phyloP scores from a whole-genome alignment of 2,329 filamentous ascomycete genomes.

The Talaromyces sp. region DNA sequence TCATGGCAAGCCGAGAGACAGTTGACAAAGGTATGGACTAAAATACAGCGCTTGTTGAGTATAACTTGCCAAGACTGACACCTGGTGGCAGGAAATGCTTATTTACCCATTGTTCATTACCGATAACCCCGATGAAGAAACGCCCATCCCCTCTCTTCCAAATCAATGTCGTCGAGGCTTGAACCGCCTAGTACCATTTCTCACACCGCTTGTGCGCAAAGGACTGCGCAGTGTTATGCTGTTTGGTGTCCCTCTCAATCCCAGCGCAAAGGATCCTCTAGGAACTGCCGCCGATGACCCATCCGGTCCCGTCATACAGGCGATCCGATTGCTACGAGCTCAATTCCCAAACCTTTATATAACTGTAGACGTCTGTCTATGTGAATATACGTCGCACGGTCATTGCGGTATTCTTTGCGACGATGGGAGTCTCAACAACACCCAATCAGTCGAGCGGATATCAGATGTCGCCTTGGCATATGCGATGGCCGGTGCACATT shows the following conservation, averaged over 20 bases:
- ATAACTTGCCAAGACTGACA: background rate
- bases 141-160: conserved; percentile 82
- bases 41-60: background rate
- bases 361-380: conserved; percentile 88
- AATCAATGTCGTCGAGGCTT: conserved; percentile 85
- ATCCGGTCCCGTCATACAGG: conserved; percentile 81
- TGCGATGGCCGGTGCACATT: conserved; percentile 91
- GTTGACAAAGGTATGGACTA: conserved; percentile 67
- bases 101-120: conserved; percentile 97
- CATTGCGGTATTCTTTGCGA: conserved; percentile 95
- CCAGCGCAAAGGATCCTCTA: conserved; percentile 80
- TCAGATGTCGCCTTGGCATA: conserved; percentile 98
- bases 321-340: conserved; percentile 77
- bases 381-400: conserved; percentile 97
- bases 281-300: conserved; percentile 92
- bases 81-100: conserved; percentile 74
- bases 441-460: conserved; percentile 87
- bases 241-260: conserved; percentile 84
- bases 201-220: conserved; percentile 82
- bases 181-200: conserved; percentile 78
- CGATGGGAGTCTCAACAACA: conserved; percentile 89
- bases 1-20: conserved; percentile 82
- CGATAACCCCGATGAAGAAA: conserved; percentile 89
- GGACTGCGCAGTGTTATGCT: conserved; percentile 90
- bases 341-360: conserved; percentile 90